Evolutionary conservation across 2,329 filamentous ascomycete species (phyloP).

Genomic region (Mariannaea elegans): DNA sequence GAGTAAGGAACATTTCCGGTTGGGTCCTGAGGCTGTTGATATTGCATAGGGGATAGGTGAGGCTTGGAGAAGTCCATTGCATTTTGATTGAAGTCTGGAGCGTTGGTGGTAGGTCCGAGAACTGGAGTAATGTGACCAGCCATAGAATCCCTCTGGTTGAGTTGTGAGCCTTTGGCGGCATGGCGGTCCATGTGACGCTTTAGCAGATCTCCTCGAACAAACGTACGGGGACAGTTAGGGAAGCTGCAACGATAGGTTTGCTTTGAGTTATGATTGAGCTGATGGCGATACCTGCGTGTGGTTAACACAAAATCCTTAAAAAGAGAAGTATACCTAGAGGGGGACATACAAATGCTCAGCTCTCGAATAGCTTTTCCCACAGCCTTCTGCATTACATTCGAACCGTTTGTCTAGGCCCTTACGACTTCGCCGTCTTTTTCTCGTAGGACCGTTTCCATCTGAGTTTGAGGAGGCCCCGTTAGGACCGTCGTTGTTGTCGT

Average conservation of each 20-base stretch:
- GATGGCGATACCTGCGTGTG: slow-evolving; percentile 76
- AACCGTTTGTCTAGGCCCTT: slow-evolving; percentile 85
- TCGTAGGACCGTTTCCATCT: slow-evolving; percentile 65
- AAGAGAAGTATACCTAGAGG: slow-evolving; percentile 24
- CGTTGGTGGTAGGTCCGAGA: slow-evolving; percentile 53
- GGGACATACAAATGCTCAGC: slow-evolving; percentile 86
- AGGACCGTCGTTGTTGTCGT: slow-evolving; percentile 40
- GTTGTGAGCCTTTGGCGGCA: slow-evolving; percentile 79
- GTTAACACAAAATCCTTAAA: slow-evolving; percentile 18
- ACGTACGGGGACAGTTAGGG: slow-evolving; percentile 87
- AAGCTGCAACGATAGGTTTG: slow-evolving; percentile 95
- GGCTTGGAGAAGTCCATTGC: slow-evolving; percentile 51
- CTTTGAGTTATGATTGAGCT: slow-evolving; percentile 95
- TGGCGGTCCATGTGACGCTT: slow-evolving; percentile 85
- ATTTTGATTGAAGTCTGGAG: slow-evolving; percentile 57
- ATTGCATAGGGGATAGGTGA: slow-evolving; percentile 52
- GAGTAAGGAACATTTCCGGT: slow-evolving; percentile 55
- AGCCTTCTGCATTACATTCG: slow-evolving; percentile 84
- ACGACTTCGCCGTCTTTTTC: slow-evolving; percentile 76
- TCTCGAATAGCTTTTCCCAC: slow-evolving; percentile 94
- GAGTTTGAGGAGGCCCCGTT: slow-evolving; percentile 62
- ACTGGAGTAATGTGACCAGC: slow-evolving; percentile 47
- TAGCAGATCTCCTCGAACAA: slow-evolving; percentile 92
- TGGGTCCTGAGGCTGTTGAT: slow-evolving; percentile 56
- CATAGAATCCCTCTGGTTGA: slow-evolving; percentile 74